phyloP scores from a whole-genome alignment of 345 rosid species.

The Ceriops tagal region DNA sequence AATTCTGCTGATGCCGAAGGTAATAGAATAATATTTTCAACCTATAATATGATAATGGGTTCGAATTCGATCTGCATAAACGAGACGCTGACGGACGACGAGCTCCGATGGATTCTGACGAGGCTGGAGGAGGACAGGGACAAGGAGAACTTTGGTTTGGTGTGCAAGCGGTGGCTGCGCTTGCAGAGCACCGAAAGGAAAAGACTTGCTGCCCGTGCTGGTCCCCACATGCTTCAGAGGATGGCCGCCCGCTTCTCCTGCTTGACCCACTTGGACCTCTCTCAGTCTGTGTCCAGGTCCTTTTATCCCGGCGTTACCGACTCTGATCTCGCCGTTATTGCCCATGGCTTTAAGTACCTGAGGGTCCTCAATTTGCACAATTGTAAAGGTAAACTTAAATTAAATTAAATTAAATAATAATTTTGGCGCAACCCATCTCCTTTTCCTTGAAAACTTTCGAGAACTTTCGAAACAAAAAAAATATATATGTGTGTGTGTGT shows the following conservation, averaged over 20 bases:
- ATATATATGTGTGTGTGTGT: too few relatives aligned
- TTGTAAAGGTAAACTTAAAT: slow-evolving; percentile 57
- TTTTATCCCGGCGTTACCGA: slow-evolving; percentile 89
- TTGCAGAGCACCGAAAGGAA: slow-evolving; percentile 87
- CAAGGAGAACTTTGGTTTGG: slow-evolving; percentile 83
- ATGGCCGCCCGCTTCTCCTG: slow-evolving; percentile 78
- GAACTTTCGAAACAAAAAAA: too few relatives aligned
- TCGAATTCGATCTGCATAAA: slow-evolving; percentile 48
- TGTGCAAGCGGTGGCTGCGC: slow-evolving; percentile 82
- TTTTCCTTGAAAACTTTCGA: too few relatives aligned
- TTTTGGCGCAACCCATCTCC: too few relatives aligned
- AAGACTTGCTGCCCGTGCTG: slow-evolving; percentile 87
- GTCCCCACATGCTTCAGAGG: slow-evolving; percentile 79
- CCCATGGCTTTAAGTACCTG: slow-evolving; percentile 61
- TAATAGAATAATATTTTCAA: too few relatives aligned
- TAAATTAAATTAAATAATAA: too few relatives aligned
- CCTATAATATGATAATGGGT: slow-evolving; percentile 7
- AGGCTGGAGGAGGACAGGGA: slow-evolving; percentile 66
- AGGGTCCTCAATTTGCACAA: slow-evolving; percentile 54
- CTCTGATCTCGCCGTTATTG: slow-evolving; percentile 70
- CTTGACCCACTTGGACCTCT: slow-evolving; percentile 72
- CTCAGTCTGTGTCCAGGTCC: slow-evolving; percentile 87
- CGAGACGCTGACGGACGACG: slow-evolving; percentile 72
- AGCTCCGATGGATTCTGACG: slow-evolving; percentile 60
- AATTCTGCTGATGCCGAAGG: too few relatives aligned